phyloP scores from a whole-genome alignment of 1,139 yeast genomes.

The Kodamaea plutei region DNA sequence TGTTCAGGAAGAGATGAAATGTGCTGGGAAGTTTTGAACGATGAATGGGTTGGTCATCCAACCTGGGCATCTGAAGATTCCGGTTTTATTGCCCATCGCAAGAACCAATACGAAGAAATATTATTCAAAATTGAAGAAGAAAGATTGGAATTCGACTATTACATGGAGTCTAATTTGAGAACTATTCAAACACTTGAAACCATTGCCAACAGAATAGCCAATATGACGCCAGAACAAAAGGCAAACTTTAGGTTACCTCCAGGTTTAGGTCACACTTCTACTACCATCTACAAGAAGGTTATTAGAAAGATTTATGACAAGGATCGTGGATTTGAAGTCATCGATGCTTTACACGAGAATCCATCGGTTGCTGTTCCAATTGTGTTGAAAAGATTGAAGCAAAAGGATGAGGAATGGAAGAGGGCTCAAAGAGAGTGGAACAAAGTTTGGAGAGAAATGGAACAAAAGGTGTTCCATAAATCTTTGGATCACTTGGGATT shows the following conservation, averaged over 20 bases:
- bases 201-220: constrained; percentile 88
- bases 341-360: constrained; percentile 90
- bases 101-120: constrained; percentile 95
- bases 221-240: constrained; percentile 89
- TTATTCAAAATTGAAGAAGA: constrained; percentile 95
- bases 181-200: constrained; percentile 95
- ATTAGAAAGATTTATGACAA: constrained; percentile 89
- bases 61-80: constrained; percentile 99
- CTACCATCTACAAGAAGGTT: constrained; percentile 89
- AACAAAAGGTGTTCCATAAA: constrained; percentile 89
- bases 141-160: constrained; percentile 93
- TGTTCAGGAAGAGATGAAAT: constrained; percentile 97
- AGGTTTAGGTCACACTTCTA: constrained; percentile 87
- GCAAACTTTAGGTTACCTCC: constrained; percentile 82
- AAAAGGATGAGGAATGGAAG: constrained; percentile 98
- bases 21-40: constrained; percentile 98
- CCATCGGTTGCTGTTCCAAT: constrained; percentile 96
- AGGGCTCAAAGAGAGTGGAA: constrained; percentile 99
- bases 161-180: constrained; percentile 90
- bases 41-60: constrained; percentile 99
- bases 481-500: constrained; percentile 93
- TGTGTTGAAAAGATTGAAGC: constrained; percentile 85
- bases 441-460: constrained; percentile 98
- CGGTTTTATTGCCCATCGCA: constrained; percentile 95
- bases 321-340: constrained; percentile 93